Evolutionary conservation across 768 basidiomycete species (phyloP), one percentile per base, ranked within the genome.

Genomic region (Trametes cinnabarina): DNA sequence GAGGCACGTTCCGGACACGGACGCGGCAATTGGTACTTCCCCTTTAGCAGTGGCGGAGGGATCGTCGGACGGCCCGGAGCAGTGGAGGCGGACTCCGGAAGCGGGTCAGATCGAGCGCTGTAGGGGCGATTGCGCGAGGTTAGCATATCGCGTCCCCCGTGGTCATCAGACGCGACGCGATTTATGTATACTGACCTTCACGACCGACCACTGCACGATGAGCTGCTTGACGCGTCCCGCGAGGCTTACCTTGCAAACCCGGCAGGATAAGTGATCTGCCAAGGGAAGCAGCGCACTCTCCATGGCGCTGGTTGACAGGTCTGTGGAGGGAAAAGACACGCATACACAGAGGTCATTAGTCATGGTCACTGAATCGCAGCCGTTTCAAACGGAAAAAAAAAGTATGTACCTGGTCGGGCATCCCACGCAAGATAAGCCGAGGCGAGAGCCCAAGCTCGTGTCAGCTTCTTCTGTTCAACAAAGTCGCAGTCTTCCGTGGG

Each of bases 371-470:
- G 19, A 9, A 30, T 14, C 46, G 17, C 47, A 11, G 20, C 32
- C 23, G 10, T 47, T 44, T 4, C 40, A 9, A 37, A 17, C 46
- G 47, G n/a, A n/a, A n/a, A 11, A 19, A 41, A 3, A 51, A 35
- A n/a, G 19, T 17, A 70, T 79, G 58, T 66, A 90, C 88, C 90
- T 63, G 89, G 87, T 55, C 88, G 77, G 34, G 87, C 87, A 71
- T 91, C 90, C 90, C 90, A 92, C 10, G 87, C 87, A 7, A 92
- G 80, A 72, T 91, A 91, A 11, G 90, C 90, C 2, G 86, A 83
- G 22, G 90, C 90, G 30, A 92, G 73, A 14, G 90, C 88, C 90
- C 90, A 92, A 5, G 90, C 90, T 43, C 90, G 74, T 11, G 87
- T 87, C 35, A 92, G 66, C 66, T 82, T 88, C 74, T 90, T 91